Base-by-base conservation (phyloP, 306 rosid species). In the Cucumis sativus region DNA sequence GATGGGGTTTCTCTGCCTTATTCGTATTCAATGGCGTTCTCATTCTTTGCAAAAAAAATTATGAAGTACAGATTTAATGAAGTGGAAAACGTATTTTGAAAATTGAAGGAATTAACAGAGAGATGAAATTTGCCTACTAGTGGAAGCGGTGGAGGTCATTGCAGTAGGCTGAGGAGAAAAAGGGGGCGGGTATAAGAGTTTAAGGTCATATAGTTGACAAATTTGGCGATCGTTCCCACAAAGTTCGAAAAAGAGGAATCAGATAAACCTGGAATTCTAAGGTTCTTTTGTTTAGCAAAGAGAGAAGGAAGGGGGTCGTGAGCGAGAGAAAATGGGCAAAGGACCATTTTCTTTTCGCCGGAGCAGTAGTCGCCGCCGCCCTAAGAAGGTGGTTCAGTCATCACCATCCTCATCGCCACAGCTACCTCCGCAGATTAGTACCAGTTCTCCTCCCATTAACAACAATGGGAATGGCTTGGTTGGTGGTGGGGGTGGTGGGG, bases 331-430 rank as follows among this genome's bases (percentile, higher is more conserved):
- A 6, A 81, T 94, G 98, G 97, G 93, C 40, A 89, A 87, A 69
- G 82, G 84, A 7, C 84, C 88, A 23, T 81, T 88, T 85, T 88
- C 93, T 33, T 92, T 89, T 63, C 92, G 95, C 77, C 92, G 89
- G 62, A 80, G 84, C 60, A 77, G 75, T 82, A 52, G 84, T n/a
- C 88, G 86, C 45, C 97, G 97, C 40, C 93, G 96, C 6, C 45
- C 74, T 21, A 92, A 85, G 85, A 92, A 85, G 88, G 25, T 72
- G 18, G 14, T 60, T 1, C 76, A 25, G 37, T 78, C 79, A 2
- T 71, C 76, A 1, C 84, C 78, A 1, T 58, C 14, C 39, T 30
- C 74, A 1, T 52, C n/a, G 39, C 58, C 63, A 6, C 73, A 56
- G 66, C 61, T 54, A 6, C 77, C 23, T 0, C 28, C 37, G 40